Conservation (phyloP, 768 basidiomycete genomes). For the Cubamyces sp. region DNA sequence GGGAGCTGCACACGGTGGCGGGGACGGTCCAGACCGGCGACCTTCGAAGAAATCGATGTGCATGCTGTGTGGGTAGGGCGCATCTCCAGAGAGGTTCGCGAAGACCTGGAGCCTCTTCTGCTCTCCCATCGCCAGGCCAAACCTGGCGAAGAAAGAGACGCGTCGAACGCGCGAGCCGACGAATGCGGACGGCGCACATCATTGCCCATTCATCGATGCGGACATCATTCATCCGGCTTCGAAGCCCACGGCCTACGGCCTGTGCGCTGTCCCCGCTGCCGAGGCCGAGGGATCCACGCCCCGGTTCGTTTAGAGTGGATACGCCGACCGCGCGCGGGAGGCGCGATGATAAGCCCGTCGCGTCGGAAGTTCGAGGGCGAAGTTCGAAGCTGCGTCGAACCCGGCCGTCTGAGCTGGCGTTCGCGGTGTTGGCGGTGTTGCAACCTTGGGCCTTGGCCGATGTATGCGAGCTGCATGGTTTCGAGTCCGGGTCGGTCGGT, state of each 20-base stretch:
- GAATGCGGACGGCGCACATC: conserved; percentile 21
- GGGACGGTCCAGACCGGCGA: conserved; percentile 1
- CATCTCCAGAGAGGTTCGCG: not conserved
- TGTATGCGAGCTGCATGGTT: not conserved
- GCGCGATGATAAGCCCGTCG: conserved; percentile 4
- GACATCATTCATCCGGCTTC: not conserved
- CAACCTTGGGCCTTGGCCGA: not conserved
- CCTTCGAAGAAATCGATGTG: not conserved
- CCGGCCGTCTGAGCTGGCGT: not conserved
- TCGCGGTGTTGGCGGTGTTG: conserved; percentile 1
- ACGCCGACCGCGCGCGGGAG: conserved; percentile 10
- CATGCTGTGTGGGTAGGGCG: not conserved
- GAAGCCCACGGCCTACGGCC: not conserved
- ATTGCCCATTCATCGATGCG: not conserved
- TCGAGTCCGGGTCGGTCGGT: not conserved
- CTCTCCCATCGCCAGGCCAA: not conserved
- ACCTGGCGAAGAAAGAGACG: not conserved
- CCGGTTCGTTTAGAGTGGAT: not conserved
- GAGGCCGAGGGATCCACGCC: not conserved
- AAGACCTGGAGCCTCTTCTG: not conserved
- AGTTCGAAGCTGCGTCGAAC: too few relatives aligned
- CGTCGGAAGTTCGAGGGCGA: too few relatives aligned
- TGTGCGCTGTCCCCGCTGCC: conserved; percentile 4
- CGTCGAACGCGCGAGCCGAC: not conserved
- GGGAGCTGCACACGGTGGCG: too few relatives aligned